These are phyloP conservation scores for Chaetomiaceae sp. DNA, from an alignment of 2,329 filamentous ascomycete genomes.

Conservation along the genomic window DNA sequence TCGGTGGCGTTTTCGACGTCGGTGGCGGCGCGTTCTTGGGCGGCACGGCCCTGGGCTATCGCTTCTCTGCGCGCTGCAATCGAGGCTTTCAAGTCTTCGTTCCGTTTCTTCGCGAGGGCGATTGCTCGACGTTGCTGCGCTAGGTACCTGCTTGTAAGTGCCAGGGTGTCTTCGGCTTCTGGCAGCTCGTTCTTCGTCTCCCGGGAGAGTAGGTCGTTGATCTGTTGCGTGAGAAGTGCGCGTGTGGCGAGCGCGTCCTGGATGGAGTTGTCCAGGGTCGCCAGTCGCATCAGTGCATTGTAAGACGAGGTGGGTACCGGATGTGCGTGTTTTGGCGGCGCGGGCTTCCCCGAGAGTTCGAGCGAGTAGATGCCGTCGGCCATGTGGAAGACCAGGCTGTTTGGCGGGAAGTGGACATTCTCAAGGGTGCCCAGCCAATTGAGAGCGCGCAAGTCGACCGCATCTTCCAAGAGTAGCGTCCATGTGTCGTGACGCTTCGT, in stretches of 20 bases:
- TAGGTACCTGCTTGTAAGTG: slow-evolving; percentile 51
- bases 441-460: slow-evolving; percentile 64
- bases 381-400: slow-evolving; percentile 81
- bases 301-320: slow-evolving; percentile 69
- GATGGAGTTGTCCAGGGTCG: slow-evolving; percentile 84
- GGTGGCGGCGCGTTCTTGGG: slow-evolving; percentile 53
- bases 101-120: slow-evolving; percentile 54
- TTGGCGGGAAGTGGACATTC: slow-evolving; percentile 68
- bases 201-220: slow-evolving; percentile 54
- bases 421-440: slow-evolving; percentile 73
- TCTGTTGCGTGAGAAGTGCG: slow-evolving; percentile 69
- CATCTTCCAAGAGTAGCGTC: slow-evolving; percentile 65
- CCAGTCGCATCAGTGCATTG: slow-evolving; percentile 79
- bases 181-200: slow-evolving; percentile 40
- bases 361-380: slow-evolving; percentile 81
- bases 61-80: slow-evolving; percentile 60
- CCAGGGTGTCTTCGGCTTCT: slow-evolving; percentile 45
- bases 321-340: slow-evolving; percentile 50
- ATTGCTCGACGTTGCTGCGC: slow-evolving; percentile 61
- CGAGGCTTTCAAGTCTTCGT: slow-evolving; percentile 63
- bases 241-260: slow-evolving; percentile 81
- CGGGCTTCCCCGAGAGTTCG: slow-evolving; percentile 53
- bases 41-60: slow-evolving; percentile 58
- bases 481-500: slow-evolving; percentile 52
- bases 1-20: slow-evolving; percentile 59